Percentiles rank a stretch among this genome's conserved stretches.
These are phyloP conservation scores for Curvularia verruculosa DNA, from an alignment of 2,329 filamentous ascomycete genomes.

Conservation along the genomic window DNA sequence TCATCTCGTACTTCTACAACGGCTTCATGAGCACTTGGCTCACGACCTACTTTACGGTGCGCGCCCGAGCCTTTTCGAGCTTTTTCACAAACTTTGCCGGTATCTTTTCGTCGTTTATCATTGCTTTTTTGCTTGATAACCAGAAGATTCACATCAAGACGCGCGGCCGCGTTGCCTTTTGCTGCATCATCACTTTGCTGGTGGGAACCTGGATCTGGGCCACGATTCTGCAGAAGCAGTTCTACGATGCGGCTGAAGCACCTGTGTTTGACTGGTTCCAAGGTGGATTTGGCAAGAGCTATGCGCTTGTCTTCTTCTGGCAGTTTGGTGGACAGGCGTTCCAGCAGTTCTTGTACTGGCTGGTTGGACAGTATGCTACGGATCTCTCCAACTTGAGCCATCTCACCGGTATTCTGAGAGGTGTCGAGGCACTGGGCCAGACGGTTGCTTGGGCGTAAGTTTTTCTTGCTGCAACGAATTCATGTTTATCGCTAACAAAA, in stretches of 20 bases:
- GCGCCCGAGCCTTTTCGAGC: slow-evolving; percentile 42
- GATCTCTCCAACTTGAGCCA: slow-evolving; percentile 41
- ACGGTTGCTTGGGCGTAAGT: slow-evolving; percentile 47
- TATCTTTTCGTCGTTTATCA: slow-evolving; percentile 46
- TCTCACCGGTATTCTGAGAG: slow-evolving; percentile 46
- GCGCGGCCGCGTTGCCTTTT: slow-evolving; percentile 39
- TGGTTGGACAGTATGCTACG: slow-evolving; percentile 46
- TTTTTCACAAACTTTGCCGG: slow-evolving; percentile 49
- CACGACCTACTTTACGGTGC: slow-evolving; percentile 46
- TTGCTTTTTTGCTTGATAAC: slow-evolving; percentile 42
- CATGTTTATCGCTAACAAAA: slow-evolving; percentile 15
- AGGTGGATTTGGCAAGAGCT: slow-evolving; percentile 42
- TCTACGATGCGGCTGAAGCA: slow-evolving; percentile 35
- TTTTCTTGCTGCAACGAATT: background rate
- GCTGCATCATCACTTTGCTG: slow-evolving; percentile 38
- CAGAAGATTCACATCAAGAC: slow-evolving; percentile 44
- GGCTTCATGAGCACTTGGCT: slow-evolving; percentile 46
- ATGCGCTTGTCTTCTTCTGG: slow-evolving; percentile 47
- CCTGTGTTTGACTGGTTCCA: slow-evolving; percentile 45
- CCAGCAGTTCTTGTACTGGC: slow-evolving; percentile 48
- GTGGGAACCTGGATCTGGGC: slow-evolving; percentile 48
- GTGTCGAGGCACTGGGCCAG: slow-evolving; percentile 44
- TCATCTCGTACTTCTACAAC: slow-evolving; percentile 50
- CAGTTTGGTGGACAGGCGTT: slow-evolving; percentile 47
- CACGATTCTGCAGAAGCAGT: slow-evolving; percentile 39